Conservation (phyloP, 192 early-diverging fungal species). For the Gigaspora rosea region DNA sequence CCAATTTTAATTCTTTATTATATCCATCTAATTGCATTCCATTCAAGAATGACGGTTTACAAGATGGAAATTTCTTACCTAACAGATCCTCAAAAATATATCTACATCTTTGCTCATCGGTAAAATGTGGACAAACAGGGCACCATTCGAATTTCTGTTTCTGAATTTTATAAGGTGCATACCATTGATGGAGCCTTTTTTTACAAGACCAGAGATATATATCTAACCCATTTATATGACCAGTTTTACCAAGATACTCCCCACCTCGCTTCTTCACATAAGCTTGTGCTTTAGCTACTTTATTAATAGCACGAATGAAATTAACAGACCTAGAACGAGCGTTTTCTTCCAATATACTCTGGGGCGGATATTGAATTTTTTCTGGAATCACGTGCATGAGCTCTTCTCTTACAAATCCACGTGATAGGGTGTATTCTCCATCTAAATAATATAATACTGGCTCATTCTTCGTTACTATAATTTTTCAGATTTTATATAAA, state of each 20-base stretch:
- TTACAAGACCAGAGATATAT: background rate
- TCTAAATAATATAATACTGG: background rate
- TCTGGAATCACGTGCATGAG: background rate
- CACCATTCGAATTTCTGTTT: constrained; percentile 23
- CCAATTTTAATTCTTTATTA: constrained; percentile 3
- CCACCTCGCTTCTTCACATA: constrained; percentile 14
- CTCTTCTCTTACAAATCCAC: constrained; percentile 9
- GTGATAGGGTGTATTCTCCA: background rate
- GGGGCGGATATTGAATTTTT: constrained; percentile 1
- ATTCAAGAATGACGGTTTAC: constrained; percentile 2
- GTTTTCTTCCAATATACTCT: constrained; percentile 25
- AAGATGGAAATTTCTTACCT: background rate
- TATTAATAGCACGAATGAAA: constrained; percentile 20
- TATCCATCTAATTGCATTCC: background rate
- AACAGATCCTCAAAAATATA: constrained; percentile 25
- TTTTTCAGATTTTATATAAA: constrained; percentile 11
- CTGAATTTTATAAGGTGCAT: constrained; percentile 16
- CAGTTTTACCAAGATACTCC: background rate
- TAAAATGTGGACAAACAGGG: background rate
- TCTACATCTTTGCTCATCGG: background rate
- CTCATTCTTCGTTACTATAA: constrained; percentile 1
- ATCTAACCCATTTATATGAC: constrained; percentile 11
- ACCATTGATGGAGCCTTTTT: constrained; percentile 16
- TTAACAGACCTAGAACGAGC: constrained; percentile 2
- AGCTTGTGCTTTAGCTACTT: background rate